Evolutionary conservation across 768 basidiomycete species (phyloP).

Genomic region (Pleurotus salmoneostramineus): DNA sequence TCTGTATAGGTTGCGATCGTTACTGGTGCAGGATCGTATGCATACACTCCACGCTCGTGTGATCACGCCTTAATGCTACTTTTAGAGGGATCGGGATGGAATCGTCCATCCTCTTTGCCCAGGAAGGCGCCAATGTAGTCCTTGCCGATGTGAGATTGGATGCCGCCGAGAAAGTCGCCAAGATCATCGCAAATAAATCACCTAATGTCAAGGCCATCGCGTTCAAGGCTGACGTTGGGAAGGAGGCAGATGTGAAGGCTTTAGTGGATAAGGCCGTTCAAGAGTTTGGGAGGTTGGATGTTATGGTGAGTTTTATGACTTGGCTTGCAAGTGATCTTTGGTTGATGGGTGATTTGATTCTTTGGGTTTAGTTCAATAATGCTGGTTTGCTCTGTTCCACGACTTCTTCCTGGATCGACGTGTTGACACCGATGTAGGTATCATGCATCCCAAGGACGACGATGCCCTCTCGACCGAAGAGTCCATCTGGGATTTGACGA

Average conservation of each 20-base stretch:
- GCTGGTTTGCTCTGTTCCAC: constrained; percentile 48
- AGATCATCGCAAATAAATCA: constrained; percentile 57
- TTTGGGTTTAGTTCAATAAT: constrained; percentile 76
- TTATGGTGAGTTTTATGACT: constrained; percentile 63
- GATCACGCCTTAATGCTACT: constrained; percentile 16
- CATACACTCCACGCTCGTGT: constrained; percentile 11
- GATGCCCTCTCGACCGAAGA: constrained; percentile 96
- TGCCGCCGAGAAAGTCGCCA: constrained; percentile 66
- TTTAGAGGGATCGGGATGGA: constrained; percentile 93
- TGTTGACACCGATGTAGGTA: constrained; percentile 48
- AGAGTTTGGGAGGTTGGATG: constrained; percentile 89
- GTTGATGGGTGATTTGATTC: neutral
- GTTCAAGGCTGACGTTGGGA: constrained; percentile 81
- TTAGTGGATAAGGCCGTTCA: constrained; percentile 77
- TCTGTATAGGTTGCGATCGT: constrained; percentile 62
- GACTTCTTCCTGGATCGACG: neutral
- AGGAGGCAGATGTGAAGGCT: constrained; percentile 81
- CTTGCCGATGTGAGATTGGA: constrained; percentile 83
- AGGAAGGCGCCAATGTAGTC: constrained; percentile 89
- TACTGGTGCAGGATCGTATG: constrained; percentile 89
- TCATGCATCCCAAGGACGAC: constrained; percentile 96
- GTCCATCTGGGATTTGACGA: constrained; percentile 91
- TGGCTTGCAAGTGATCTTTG: neutral
- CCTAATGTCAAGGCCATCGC: constrained; percentile 70
- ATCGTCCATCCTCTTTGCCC: constrained; percentile 91